Conservation (phyloP, 345 rosid genomes). For the Heritiera fomes region DNA sequence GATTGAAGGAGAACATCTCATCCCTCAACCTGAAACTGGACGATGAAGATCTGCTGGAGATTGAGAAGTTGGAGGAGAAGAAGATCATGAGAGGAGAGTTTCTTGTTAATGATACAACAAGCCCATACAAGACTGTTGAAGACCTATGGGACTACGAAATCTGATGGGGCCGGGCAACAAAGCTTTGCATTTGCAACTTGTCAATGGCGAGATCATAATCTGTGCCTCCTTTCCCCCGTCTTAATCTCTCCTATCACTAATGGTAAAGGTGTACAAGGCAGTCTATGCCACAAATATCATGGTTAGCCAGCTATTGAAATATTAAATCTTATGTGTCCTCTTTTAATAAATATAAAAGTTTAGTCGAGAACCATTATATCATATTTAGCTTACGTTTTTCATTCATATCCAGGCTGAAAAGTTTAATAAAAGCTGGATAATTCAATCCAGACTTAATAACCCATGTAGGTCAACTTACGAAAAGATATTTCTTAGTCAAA, state of each 20-base stretch:
- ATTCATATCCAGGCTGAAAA: too few relatives aligned
- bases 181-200: neutral
- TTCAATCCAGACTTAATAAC: too few relatives aligned
- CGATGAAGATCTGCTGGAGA: conserved; percentile 48
- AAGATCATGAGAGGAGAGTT: conserved; percentile 86
- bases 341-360: too few relatives aligned
- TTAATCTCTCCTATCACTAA: too few relatives aligned
- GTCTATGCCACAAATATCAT: neutral
- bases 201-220: neutral
- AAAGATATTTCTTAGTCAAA: too few relatives aligned
- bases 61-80: conserved; percentile 60
- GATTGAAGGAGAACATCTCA: conserved; percentile 68
- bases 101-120: conserved; percentile 63
- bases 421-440: too few relatives aligned
- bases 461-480: too few relatives aligned
- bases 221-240: neutral
- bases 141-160: conserved; percentile 86
- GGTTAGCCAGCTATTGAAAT: too few relatives aligned
- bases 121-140: conserved; percentile 68
- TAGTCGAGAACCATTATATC: too few relatives aligned
- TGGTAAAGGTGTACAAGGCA: neutral
- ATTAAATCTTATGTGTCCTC: too few relatives aligned
- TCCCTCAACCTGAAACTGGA: conserved; percentile 55
- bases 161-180: conserved; percentile 19
- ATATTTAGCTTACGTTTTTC: too few relatives aligned